Evolutionary conservation across 2,329 filamentous ascomycete species (phyloP).

Genomic region (Paraphoma chrysanthemicola): DNA sequence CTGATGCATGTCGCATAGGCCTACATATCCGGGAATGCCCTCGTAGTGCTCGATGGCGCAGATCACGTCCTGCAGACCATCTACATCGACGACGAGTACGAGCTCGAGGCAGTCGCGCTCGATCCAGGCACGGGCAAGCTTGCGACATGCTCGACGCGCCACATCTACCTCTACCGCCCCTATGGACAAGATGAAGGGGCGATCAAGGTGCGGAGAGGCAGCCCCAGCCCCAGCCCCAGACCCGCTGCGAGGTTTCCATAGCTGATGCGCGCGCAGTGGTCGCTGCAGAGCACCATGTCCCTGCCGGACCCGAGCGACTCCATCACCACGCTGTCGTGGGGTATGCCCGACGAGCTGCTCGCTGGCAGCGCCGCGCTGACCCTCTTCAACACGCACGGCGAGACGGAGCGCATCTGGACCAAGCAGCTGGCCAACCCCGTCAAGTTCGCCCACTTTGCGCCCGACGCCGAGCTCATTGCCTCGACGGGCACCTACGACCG

Average conservation of each 20-base stretch:
- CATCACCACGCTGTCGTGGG: slow-evolving; percentile 80
- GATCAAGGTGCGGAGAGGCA: slow-evolving; percentile 67
- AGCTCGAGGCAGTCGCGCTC: slow-evolving; percentile 78
- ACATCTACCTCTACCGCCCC: slow-evolving; percentile 80
- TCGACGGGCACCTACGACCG: slow-evolving; percentile 80
- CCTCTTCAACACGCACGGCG: slow-evolving; percentile 68
- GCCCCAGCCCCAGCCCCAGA: neutral
- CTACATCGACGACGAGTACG: slow-evolving; percentile 76
- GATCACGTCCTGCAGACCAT: slow-evolving; percentile 84
- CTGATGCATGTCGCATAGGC: slow-evolving; percentile 58
- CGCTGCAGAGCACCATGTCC: slow-evolving; percentile 66
- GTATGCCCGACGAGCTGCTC: slow-evolving; percentile 81
- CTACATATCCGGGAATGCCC: slow-evolving; percentile 88
- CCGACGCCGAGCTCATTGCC: slow-evolving; percentile 86
- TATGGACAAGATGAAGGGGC: slow-evolving; percentile 73
- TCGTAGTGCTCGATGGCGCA: slow-evolving; percentile 80
- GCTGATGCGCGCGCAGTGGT: slow-evolving; percentile 57
- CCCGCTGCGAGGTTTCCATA: slow-evolving; percentile 5
- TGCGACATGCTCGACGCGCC: slow-evolving; percentile 71
- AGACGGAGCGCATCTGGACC: slow-evolving; percentile 72
- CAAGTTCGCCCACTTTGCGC: slow-evolving; percentile 79
- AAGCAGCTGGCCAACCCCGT: slow-evolving; percentile 75
- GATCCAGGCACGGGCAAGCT: slow-evolving; percentile 87
- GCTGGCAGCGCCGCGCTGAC: slow-evolving; percentile 74
- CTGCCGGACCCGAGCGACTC: slow-evolving; percentile 54